Base-by-base conservation (phyloP, 2,329 filamentous ascomycete species). In the Elsinoe fawcettii region DNA sequence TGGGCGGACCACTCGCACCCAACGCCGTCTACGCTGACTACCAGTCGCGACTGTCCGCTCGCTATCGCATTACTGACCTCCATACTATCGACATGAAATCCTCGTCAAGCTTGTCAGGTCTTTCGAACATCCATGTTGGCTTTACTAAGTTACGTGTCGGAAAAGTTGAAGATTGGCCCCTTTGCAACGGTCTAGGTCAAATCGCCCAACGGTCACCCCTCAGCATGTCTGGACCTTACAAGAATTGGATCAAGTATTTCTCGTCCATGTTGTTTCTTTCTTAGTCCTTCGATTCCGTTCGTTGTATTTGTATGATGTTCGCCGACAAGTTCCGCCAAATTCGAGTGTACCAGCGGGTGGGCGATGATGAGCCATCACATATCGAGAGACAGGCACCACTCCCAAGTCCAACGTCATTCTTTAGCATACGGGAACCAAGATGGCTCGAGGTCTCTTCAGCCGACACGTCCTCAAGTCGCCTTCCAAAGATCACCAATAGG, bases 291-390 rank as follows among this genome's bases (percentile, higher is more conserved):
- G 14, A 23, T 23, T 44, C 4, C 23, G 18, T 22, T 23, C 18
- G 23, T 12, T 44, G 18, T 43, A 16, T 20, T 22, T 43, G 41
- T 20, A 51, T 16, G 9, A 51, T 51, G 46, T 18, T 51, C 16
- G 46, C 46, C 16, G 46, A 51, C 46, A 32, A 51, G n/a, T 27
- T 46, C 46, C 46, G 46, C 11, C 46, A 51, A 12, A 36, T 36
- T 3, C 25, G 16, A 20, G 3, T 32, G 9, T 51, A 32, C 25
- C 25, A 51, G n/a, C 46, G 46, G 12, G 46, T 20, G 27, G 18
- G 46, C 25, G 46, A 51, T 32, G 46, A 51, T 6, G 46, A 51
- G 27, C 25, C 46, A n/a, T 51, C 46, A 18, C 46, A 34, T 18
- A 8, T 36, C 11, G 46, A 51, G 46, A 18, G 46, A 34, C 30